Percentiles rank a stretch among this genome's conserved stretches.
Conservation (phyloP, 148 eudicot species). For the Rhododendron williamsianum region DNA sequence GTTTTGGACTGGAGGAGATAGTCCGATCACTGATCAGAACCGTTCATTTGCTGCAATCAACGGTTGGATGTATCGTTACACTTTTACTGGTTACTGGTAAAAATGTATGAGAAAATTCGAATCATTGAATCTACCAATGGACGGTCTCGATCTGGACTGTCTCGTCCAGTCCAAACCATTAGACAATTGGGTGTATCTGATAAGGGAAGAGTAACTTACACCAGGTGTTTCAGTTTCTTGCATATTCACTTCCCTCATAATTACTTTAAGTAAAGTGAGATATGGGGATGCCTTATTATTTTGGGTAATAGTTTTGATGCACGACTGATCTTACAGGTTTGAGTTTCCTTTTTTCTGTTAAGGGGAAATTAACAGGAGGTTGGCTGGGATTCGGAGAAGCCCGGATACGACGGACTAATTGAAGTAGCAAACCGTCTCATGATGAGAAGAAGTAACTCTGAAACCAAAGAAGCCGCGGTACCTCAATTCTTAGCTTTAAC, state of each 20-base stretch:
- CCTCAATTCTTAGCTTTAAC: background rate
- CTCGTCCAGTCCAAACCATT: no score
- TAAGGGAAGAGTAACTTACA: background rate
- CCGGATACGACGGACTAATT: conserved; percentile 81
- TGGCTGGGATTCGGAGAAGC: conserved; percentile 86
- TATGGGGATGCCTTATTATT: background rate
- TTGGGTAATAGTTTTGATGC: background rate
- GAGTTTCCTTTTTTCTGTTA: conserved; percentile 7
- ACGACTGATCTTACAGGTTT: background rate
- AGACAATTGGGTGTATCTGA: background rate
- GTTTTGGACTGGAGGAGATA: background rate
- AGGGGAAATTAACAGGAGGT: conserved; percentile 49
- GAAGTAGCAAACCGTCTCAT: conserved; percentile 78
- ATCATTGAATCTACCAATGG: no score
- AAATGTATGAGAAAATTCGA: no score
- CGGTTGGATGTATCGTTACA: background rate
- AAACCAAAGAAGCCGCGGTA: conserved; percentile 77
- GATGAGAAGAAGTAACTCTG: conserved; percentile 53
- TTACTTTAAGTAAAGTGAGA: background rate
- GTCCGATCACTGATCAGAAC: background rate
- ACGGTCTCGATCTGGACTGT: no score
- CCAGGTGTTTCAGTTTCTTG: background rate
- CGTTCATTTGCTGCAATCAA: background rate
- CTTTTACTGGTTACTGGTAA: no score
- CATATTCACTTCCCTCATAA: background rate